Evolutionary conservation across 768 basidiomycete species (phyloP).

Genomic region (Russula sp.): DNA sequence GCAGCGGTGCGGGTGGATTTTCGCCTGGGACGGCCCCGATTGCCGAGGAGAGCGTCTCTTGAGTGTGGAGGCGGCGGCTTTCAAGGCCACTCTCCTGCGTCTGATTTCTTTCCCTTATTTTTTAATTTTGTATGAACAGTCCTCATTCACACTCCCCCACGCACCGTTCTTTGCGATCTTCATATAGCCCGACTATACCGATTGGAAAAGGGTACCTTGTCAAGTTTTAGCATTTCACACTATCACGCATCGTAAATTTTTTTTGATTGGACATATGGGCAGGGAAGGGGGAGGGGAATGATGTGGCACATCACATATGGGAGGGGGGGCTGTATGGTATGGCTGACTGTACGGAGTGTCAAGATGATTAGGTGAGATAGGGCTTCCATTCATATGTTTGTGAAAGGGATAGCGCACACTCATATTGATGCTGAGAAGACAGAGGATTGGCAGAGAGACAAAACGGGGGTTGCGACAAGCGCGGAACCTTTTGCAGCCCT

Average conservation of each 20-base stretch:
- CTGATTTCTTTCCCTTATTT: neutral
- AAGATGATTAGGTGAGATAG: constrained; percentile 19
- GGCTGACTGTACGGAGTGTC: constrained; percentile 9
- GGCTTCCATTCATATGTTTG: constrained; percentile 26
- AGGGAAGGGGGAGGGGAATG: neutral
- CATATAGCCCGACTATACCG: neutral
- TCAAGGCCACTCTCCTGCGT: neutral
- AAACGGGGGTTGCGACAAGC: constrained; percentile 30
- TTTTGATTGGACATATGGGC: neutral
- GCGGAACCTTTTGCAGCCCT: constrained; percentile 26
- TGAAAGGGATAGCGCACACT: constrained; percentile 22
- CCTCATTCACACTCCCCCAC: constrained; percentile 11
- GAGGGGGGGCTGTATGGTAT: too few species aligned
- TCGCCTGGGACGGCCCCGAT: constrained; percentile 30
- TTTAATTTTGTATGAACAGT: neutral
- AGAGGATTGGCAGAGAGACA: constrained; percentile 23
- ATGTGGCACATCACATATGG: neutral
- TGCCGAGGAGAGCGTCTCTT: constrained; percentile 31
- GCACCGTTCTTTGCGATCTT: constrained; percentile 7
- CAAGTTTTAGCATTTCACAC: neutral
- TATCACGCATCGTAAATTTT: constrained; percentile 3
- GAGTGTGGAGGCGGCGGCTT: neutral
- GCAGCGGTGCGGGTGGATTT: constrained; percentile 33
- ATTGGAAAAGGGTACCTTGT: neutral
- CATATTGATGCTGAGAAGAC: constrained; percentile 22